A percentile compares a stretch with the other conserved stretches of the same genome.
Evolutionary conservation across 352 stramenopile genomes (phyloP).

Genomic region (Globisporangium echinulatum): DNA sequence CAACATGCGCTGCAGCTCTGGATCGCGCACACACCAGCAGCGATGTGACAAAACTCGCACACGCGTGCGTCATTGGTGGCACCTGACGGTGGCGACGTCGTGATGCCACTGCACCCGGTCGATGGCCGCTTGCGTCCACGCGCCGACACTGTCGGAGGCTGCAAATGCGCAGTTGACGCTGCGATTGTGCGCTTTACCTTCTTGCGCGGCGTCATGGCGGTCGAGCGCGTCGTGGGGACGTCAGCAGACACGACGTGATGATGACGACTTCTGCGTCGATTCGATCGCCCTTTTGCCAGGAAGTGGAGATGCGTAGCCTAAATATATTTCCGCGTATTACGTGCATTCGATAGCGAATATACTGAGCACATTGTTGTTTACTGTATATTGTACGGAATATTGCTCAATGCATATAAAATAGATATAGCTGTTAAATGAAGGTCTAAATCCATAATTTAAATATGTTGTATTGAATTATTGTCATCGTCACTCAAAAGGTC

Average conservation of each 20-base stretch:
- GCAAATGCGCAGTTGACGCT: neutral
- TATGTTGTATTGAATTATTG: too few relatives aligned
- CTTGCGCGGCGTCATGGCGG: conserved; percentile 1
- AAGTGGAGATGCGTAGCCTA: too few relatives aligned
- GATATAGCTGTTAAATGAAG: too few relatives aligned
- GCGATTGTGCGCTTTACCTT: conserved; percentile 6
- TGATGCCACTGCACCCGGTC: conserved; percentile 3
- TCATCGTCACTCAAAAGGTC: too few relatives aligned
- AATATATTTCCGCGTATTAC: too few relatives aligned
- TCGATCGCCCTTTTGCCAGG: neutral
- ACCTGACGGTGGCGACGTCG: neutral
- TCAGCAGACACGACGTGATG: neutral
- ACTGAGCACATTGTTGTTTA: too few relatives aligned
- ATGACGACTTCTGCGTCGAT: conserved; percentile 5
- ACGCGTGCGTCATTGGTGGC: conserved; percentile 5
- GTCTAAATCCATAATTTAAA: too few relatives aligned
- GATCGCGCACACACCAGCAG: conserved; percentile 24
- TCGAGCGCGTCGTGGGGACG: neutral
- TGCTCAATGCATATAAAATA: too few relatives aligned
- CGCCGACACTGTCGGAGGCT: neutral
- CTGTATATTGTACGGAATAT: too few relatives aligned
- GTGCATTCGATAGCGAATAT: too few relatives aligned
- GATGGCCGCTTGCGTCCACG: neutral
- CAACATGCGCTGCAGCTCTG: conserved; percentile 33
- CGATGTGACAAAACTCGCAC: conserved; percentile 42